Base-by-base conservation (phyloP, 2,329 filamentous ascomycete genomes). In the Aureobasidium sp. region DNA sequence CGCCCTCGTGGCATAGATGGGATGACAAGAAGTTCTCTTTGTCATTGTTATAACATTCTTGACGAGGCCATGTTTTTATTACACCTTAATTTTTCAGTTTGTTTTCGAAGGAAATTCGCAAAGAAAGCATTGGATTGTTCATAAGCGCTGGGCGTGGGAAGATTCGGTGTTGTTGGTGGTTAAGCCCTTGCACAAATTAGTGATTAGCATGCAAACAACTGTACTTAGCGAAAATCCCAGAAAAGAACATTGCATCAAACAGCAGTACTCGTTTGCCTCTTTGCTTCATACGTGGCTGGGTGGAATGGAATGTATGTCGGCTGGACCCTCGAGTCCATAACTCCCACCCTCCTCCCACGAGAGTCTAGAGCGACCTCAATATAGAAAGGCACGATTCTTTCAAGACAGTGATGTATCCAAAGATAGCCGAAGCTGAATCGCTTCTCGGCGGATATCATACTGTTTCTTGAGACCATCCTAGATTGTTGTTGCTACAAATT, bases 1-100 rank as follows among this genome's bases (percentile, higher is more conserved):
- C 67, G 65, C 71, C 32, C 32, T 65, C 21, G 44, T 60, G n/a
- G 59, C 54, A 15, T 39, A 52, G 16, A 59, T 21, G 21, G 21
- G 27, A 21, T 11, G 34, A 21, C 32, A 29, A 29, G 25, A 21
- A 27, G 16, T 57, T 42, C 34, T 29, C 21, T 41, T 59, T 49
- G 36, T 50, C 30, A 21, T 13, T 49, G 5, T 29, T 10, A 32
- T 54, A 52, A 45, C 16, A 48, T 48, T 57, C 44, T 49, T 54
- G 47, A 62, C 49, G 60, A 55, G 34, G 57, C 36, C 27, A 50
- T 50, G 44, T 25, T 39, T 58, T 11, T 15, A 16, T 32, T 52
- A 30, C 15, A n/a, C 15, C 32, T 48, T 37, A 21, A 21, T 21
- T 59, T n/a, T 50, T 21, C 15, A 37, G 34, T 50, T 49, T 32